Conservation (phyloP, 139 green algal genomes). For the Ulvella scutata region DNA sequence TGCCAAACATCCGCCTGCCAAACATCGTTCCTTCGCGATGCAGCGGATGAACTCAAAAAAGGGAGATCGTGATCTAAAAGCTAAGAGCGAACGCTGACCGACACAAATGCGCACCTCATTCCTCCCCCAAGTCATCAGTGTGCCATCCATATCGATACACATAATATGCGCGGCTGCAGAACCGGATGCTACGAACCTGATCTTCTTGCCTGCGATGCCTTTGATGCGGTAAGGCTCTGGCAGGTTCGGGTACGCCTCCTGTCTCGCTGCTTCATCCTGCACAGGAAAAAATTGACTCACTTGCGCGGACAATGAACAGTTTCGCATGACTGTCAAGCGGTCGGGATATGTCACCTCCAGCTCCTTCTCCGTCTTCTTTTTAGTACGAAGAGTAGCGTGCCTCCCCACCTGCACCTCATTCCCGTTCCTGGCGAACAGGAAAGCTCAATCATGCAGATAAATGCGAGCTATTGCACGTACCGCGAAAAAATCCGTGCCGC, state of each 20-base stretch:
- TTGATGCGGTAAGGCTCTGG: conserved; percentile 48
- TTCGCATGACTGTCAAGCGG: neutral
- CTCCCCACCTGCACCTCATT: neutral
- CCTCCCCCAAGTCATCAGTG: conserved; percentile 71
- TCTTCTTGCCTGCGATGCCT: conserved; percentile 38
- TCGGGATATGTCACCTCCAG: conserved; percentile 4
- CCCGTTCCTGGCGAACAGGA: neutral
- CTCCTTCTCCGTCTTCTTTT: conserved; percentile 22
- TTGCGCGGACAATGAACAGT: neutral
- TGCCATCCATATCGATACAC: conserved; percentile 37
- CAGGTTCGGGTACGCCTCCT: conserved; percentile 57
- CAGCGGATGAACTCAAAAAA: too few species aligned
- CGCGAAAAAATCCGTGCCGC: conserved; percentile 46
- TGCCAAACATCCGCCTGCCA: too few species aligned
- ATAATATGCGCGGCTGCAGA: conserved; percentile 63
- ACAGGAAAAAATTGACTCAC: neutral
- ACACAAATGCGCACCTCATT: conserved; percentile 51
- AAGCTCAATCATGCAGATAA: too few species aligned
- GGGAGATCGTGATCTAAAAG: too few species aligned
- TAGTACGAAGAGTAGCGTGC: neutral
- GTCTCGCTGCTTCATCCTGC: conserved; percentile 32
- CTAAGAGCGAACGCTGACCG: neutral
- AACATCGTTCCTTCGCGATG: too few species aligned
- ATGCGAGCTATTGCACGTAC: too few species aligned
- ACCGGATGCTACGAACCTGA: conserved; percentile 56